Evolutionary conservation across 495 filamentous ascomycete genomes (phyloP), one percentile per base, ranked within the genome.

Genomic region (Penicillium lividum): DNA sequence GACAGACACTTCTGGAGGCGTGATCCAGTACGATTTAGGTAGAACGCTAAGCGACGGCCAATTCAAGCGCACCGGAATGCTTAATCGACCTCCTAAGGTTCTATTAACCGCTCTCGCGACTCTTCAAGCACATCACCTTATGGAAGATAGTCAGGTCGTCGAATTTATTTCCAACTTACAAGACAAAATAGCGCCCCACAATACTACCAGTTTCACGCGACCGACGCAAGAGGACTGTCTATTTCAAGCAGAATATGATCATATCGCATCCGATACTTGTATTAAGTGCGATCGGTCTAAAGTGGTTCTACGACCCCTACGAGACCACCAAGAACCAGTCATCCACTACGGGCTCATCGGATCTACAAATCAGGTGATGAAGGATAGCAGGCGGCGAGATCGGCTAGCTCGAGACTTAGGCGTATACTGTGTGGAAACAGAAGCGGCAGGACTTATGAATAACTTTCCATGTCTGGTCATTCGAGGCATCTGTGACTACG

Each of bases 1-100:
- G 5, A 61, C 25, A 11, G 57, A 48, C 22, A 59, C n/a, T 7
- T 59, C 53, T 57, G 62, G 63, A 29, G 72, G 74, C 28, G 74
- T 78, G 1, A 63, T 79, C 6, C 73, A 77, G 57, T 78, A 73
- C 57, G 68, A 78, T 44, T 60, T 66, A 51, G 76, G 73, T 15
- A 77, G 73, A 45, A 56, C 53, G 7, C 33, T 61, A 7, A 42
- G 25, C 45, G 63, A 60, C 30, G 64, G 59, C 13, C n/a, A 54
- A 13, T 67, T 75, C 46, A 50, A 46, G 55, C 64, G 58, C 15
- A 77, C 63, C 33, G 70, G 68, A 2, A 56, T 57, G 9, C 45
- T 73, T 10, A 68, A 72, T 55, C 56, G 63, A 50, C 70, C 67
- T 38, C 63, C 67, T 7, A 33, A 52, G 9, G 47, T 61, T 31